phyloP scores from a whole-genome alignment of 2,329 filamentous ascomycete species.

The Daldinia sp. region DNA sequence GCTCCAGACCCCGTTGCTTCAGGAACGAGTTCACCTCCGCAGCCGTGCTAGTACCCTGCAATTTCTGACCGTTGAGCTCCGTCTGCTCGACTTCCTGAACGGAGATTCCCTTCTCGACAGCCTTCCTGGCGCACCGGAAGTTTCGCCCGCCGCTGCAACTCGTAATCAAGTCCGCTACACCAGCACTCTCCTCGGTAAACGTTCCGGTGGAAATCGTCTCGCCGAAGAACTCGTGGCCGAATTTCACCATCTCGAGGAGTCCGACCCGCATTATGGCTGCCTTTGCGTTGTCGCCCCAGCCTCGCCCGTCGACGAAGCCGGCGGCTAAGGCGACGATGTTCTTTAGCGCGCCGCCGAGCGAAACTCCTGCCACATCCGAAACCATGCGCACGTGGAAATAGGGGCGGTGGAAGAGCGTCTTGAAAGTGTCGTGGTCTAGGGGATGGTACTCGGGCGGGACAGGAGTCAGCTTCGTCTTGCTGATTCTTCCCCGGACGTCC shows the following conservation, averaged over 20 bases:
- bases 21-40: constrained; percentile 91
- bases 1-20: constrained; percentile 77
- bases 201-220: constrained; percentile 82
- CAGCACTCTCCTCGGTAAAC: constrained; percentile 96
- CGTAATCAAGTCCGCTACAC: constrained; percentile 94
- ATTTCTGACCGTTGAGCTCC: constrained; percentile 94
- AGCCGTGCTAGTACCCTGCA: constrained; percentile 95
- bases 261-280: constrained; percentile 98
- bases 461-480: constrained; percentile 75
- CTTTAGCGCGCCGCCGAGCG: constrained; percentile 92
- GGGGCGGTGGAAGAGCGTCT: constrained; percentile 88
- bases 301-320: constrained; percentile 92
- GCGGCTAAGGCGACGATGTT: constrained; percentile 95
- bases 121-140: constrained; percentile 90
- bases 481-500: constrained; percentile 72
- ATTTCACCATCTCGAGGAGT: constrained; percentile 94
- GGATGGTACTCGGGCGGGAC: constrained; percentile 85
- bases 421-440: constrained; percentile 83
- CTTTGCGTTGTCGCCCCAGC: constrained; percentile 99
- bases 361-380: constrained; percentile 94
- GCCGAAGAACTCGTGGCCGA: constrained; percentile 91
- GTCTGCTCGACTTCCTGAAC: constrained; percentile 88
- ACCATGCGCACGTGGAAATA: constrained; percentile 98
- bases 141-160: constrained; percentile 92
- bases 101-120: constrained; percentile 77